phyloP scores from a whole-genome alignment of 768 basidiomycete genomes.

The Rubroboletus satanas region DNA sequence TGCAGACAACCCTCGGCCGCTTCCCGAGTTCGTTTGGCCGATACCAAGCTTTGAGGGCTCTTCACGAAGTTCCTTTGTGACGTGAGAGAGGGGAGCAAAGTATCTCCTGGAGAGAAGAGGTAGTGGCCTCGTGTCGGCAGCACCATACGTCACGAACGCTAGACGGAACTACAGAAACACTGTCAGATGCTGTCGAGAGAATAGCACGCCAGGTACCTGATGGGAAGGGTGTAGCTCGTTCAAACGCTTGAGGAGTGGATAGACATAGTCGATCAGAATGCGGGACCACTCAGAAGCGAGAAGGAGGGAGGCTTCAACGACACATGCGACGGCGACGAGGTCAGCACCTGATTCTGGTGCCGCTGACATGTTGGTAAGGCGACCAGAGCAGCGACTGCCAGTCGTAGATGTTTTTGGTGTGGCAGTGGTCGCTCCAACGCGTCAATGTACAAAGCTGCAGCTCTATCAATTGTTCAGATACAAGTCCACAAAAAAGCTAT shows the following conservation, averaged over 20 bases:
- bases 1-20: slow-evolving; percentile 55
- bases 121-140: slow-evolving; percentile 49
- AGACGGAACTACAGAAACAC: slow-evolving; percentile 35
- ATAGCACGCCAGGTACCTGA: slow-evolving; percentile 31
- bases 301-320: slow-evolving; percentile 57
- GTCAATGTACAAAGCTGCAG: background rate
- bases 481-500: slow-evolving; percentile 8
- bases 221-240: slow-evolving; percentile 38
- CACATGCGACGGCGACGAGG: slow-evolving; percentile 49
- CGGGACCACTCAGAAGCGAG: slow-evolving; percentile 52
- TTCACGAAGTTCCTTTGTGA: slow-evolving; percentile 44
- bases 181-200: background rate
- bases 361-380: slow-evolving; percentile 18
- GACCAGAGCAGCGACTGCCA: background rate
- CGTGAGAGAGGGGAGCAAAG: slow-evolving; percentile 43
- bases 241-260: slow-evolving; percentile 50
- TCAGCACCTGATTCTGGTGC: slow-evolving; percentile 21
- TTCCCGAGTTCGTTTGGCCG: slow-evolving; percentile 50
- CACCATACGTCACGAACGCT: slow-evolving; percentile 61
- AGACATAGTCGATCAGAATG: slow-evolving; percentile 46
- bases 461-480: slow-evolving; percentile 4
- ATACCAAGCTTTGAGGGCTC: slow-evolving; percentile 52
- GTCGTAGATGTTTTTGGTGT: background rate
- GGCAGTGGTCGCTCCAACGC: background rate
- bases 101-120: slow-evolving; percentile 56